These are phyloP conservation scores for Urochloa ruziziensis DNA, from an alignment of 176 grass and related monocot species.

Conservation along the genomic window DNA sequence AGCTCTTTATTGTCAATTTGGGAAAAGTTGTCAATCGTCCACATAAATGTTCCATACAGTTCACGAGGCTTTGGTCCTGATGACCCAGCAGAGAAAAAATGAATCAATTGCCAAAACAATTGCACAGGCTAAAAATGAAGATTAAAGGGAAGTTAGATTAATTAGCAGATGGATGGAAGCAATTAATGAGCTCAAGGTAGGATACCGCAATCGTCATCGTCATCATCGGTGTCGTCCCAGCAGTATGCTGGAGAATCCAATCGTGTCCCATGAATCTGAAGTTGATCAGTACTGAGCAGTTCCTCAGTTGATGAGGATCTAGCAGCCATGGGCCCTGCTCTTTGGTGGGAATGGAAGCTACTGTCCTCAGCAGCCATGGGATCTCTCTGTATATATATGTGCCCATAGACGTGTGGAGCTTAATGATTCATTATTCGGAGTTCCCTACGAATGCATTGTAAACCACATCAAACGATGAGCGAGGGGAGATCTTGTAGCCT, in stretches of 20 bases:
- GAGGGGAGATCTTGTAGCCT: no score
- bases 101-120: no score
- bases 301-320: not conserved
- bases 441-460: not conserved
- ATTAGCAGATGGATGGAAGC: not conserved
- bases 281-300: not conserved
- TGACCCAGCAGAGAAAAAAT: no score
- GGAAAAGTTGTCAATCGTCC: not conserved
- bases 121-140: no score
- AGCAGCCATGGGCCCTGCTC: not conserved
- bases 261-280: not conserved
- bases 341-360: not conserved
- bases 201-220: not conserved
- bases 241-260: not conserved
- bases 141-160: not conserved
- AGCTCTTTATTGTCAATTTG: not conserved
- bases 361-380: not conserved
- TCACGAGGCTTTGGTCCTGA: not conserved
- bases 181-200: not conserved
- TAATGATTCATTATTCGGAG: not conserved
- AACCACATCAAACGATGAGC: no score
- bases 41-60: not conserved
- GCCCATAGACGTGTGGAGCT: not conserved
- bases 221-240: not conserved
- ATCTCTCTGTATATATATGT: not conserved